phyloP scores from a whole-genome alignment of 2,329 filamentous ascomycete genomes.

The Hypoxylon sp. region DNA sequence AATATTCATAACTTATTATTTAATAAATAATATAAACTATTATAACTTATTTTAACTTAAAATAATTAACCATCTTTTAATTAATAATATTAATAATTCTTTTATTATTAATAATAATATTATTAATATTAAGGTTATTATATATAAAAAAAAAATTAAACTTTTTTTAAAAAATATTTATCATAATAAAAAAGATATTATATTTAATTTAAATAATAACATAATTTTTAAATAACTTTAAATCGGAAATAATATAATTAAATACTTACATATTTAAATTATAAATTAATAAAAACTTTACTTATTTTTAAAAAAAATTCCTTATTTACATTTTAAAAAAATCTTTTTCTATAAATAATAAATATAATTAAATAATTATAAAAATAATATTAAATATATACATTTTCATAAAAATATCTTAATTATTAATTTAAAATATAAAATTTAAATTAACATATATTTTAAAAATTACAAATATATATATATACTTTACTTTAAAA shows the following conservation, averaged over 20 bases:
- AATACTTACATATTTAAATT: neutral
- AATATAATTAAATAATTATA: neutral
- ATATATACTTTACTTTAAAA: conserved; percentile 2
- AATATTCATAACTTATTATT: too few relatives aligned
- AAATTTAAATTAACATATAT: neutral
- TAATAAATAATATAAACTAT: too few relatives aligned
- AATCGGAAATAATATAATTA: neutral
- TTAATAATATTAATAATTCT: too few relatives aligned
- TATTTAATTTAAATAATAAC: too few relatives aligned
- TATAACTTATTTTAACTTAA: too few relatives aligned
- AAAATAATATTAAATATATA: neutral
- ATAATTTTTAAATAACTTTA: too few relatives aligned
- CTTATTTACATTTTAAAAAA: neutral
- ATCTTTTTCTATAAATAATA: neutral
- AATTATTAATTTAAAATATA: neutral
- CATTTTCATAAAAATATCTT: neutral
- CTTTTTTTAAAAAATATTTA: too few relatives aligned
- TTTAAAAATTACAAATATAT: neutral
- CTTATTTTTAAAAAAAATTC: neutral
- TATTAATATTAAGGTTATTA: too few relatives aligned
- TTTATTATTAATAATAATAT: too few relatives aligned
- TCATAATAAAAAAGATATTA: too few relatives aligned
- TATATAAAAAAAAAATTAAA: too few relatives aligned
- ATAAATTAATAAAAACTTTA: neutral
- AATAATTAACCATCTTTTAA: too few relatives aligned